These are phyloP conservation scores for Chondrus crispus DNA, from an alignment of 23 red algal genomes.

Conservation along the genomic window DNA sequence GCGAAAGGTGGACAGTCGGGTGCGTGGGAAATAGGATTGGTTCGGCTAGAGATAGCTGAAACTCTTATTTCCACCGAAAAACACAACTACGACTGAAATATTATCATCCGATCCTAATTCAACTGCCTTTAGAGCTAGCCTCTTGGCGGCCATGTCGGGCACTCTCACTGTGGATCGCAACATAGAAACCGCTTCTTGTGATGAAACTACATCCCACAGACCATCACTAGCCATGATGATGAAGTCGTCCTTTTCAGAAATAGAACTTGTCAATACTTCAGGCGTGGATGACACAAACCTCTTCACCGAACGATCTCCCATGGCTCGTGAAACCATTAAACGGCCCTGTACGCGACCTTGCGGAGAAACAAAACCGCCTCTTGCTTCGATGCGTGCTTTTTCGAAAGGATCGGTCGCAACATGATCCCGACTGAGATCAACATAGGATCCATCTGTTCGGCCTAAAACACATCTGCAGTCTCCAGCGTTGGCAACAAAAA, in stretches of 20 bases:
- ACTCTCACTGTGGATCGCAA: constrained; percentile 76
- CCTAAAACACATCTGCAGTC: constrained; percentile 85
- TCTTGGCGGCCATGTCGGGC: constrained; percentile 75
- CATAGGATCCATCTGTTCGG: constrained; percentile 35
- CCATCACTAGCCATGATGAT: constrained; percentile 91
- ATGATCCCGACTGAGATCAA: constrained; percentile 69
- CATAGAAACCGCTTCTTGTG: constrained; percentile 44
- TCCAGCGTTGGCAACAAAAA: constrained; percentile 91
- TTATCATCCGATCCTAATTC: constrained; percentile 87
- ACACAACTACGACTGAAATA: constrained; percentile 86
- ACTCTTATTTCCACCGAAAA: constrained; percentile 51
- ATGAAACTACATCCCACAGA: constrained; percentile 84
- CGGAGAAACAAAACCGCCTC: constrained; percentile 63
- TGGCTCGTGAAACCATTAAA: constrained; percentile 77
- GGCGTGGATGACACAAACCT: constrained; percentile 65
- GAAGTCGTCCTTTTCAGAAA: constrained; percentile 50
- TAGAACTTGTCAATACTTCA: constrained; percentile 41
- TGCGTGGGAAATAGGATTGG: too few relatives aligned
- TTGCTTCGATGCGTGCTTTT: constrained; percentile 31
- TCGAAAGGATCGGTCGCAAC: constrained; percentile 54
- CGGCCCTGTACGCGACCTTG: constrained; percentile 74
- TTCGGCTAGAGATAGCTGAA: constrained; percentile 29
- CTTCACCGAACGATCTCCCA: constrained; percentile 87
- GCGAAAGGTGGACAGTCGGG: too few relatives aligned
- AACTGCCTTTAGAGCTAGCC: constrained; percentile 78